phyloP scores from a whole-genome alignment of 331 rosid genomes.

The Acacia pycnantha region DNA sequence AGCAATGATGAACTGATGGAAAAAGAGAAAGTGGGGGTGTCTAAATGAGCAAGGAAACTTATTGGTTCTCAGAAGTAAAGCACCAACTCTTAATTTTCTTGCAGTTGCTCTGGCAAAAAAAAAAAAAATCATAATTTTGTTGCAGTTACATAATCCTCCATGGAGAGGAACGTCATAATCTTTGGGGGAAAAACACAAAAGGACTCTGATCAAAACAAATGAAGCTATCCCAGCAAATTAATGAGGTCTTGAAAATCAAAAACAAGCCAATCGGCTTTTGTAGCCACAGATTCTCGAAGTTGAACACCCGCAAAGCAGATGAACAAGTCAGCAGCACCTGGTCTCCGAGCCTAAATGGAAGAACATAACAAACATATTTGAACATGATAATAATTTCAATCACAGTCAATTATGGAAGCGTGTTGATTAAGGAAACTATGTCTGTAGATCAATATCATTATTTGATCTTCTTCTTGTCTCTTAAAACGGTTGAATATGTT shows the following conservation, averaged over 20 bases:
- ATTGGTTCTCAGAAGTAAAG: background rate
- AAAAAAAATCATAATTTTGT: too few species aligned
- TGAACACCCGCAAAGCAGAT: slow-evolving; percentile 71
- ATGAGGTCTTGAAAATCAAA: slow-evolving; percentile 40
- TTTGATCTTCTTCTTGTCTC: background rate
- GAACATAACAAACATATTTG: background rate
- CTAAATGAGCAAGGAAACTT: background rate
- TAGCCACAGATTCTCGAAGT: slow-evolving; percentile 61
- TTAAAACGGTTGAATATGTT: background rate
- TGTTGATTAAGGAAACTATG: background rate
- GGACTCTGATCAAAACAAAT: background rate
- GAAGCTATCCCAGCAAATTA: slow-evolving; percentile 36
- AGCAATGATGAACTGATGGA: background rate
- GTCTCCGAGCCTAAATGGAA: slow-evolving; percentile 52
- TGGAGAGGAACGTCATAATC: background rate
- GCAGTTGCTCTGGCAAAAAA: too few species aligned
- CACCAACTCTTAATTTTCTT: slow-evolving; percentile 1
- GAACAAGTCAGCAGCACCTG: slow-evolving; percentile 70
- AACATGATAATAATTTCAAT: background rate
- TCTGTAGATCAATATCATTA: background rate
- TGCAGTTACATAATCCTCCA: slow-evolving; percentile 13
- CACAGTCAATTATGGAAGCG: background rate
- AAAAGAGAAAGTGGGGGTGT: background rate
- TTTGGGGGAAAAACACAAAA: background rate
- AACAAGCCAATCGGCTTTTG: slow-evolving; percentile 65